Evolutionary conservation across 345 rosid species (phyloP).

Genomic region (Euphorbia lathyris): DNA sequence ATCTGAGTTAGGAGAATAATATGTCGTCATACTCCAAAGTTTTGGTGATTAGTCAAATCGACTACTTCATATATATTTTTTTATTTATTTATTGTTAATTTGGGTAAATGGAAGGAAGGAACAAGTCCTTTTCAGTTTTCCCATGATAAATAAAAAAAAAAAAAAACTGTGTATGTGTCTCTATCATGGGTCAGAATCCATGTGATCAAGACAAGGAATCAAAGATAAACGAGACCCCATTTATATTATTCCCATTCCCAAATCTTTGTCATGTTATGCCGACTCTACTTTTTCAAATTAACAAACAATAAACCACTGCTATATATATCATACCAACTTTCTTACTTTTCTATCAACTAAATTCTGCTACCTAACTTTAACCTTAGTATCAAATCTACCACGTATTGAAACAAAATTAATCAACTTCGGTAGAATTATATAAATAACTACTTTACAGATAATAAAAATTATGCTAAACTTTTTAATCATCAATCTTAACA

Average conservation of each 20-base stretch:
- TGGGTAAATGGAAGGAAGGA: too few species aligned
- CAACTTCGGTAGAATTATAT: too few species aligned
- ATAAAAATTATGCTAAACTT: too few species aligned
- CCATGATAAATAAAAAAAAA: background rate
- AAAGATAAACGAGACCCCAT: background rate
- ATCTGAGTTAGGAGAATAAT: background rate
- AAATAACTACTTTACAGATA: too few species aligned
- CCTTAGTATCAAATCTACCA: too few species aligned
- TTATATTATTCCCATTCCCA: background rate
- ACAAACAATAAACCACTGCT: too few species aligned
- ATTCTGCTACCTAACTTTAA: too few species aligned
- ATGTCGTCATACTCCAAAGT: slow-evolving; percentile 3
- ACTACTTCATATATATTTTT: background rate
- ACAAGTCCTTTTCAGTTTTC: background rate
- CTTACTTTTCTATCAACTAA: too few species aligned
- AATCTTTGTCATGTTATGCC: background rate
- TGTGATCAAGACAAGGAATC: background rate
- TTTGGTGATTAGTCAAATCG: background rate
- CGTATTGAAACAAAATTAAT: too few species aligned
- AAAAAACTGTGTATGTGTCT: too few species aligned
- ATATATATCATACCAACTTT: background rate
- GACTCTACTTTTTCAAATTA: slow-evolving; percentile 4
- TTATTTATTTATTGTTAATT: too few species aligned
- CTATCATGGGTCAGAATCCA: slow-evolving; percentile 1
- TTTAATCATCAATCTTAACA: too few species aligned